Base-by-base conservation (phyloP, 768 basidiomycete species). In the Kwoniella europaea region DNA sequence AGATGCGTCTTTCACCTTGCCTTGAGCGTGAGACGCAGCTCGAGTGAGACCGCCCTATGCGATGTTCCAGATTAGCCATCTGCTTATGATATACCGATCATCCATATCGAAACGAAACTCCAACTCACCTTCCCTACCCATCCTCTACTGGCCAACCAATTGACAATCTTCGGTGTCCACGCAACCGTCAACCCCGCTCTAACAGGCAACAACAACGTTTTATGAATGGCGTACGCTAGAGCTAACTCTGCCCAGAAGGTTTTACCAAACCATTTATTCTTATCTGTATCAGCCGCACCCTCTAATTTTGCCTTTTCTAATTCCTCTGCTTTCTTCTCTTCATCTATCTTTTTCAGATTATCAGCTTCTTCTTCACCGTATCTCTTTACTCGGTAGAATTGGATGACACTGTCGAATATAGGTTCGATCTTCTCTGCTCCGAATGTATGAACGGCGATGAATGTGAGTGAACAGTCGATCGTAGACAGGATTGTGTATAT, bases 171-270 rank as follows among this genome's bases (percentile, higher is more conserved):
- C 0, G 94, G 94, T 0, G 94, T 96, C 63, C 92, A 85, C 1
- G 89, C 90, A 1, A 92, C 93, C 0, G 96, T 98, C 72, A 95
- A 84, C 0, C 94, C 97, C 0, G 97, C 88, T 52, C 97, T 86
- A 24, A 99, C 83, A 10, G 97, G 97, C 22, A 98, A 82, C 80
- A 98, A 92, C 1, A 93, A 79, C 0, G 93, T 96, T 86, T 99
- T 99, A 88, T 99, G 97, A 63, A 99, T 89, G 20, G 92, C 91
- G 84, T 95, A 99, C 3, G 97, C 96, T 76, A 98, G 86, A 0
- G 93, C 88, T 29, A 97, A 84, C 89, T 97, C 95, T 29, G 96
- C 94, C 83, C 93, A 95, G 18, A 97, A 85, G 16, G 92, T 90
- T 81, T 92, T 91, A 16, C 44, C 55, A 29, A 63, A 61, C 69